Base-by-base conservation (phyloP, 1,139 yeast genomes). In the Hanseniaspora uvarum region DNA sequence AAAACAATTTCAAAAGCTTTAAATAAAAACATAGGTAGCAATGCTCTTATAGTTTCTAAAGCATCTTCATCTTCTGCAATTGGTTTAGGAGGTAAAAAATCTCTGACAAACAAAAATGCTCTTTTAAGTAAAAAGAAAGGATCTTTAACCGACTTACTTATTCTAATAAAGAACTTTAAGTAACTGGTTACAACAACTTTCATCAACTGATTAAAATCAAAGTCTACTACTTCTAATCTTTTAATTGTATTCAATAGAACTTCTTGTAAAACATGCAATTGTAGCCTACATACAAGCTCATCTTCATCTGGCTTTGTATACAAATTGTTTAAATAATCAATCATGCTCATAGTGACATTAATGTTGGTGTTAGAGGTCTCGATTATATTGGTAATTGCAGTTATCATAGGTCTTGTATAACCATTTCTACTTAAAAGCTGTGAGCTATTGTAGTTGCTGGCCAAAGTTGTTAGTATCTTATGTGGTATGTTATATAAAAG, bases 71-170 rank as follows among this genome's bases (percentile, higher is more conserved):
- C 83, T 7, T 71, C 73, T 16, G 63, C 65, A 12, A 46, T 30
- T 3, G 74, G 80, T 33, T 70, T 64, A 1, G 80, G 77, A 12
- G 78, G 71, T 5, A 65, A 63, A 64, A 83, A 87, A 60, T 80
- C 86, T 59, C 94, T 74, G 5, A 80, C 76, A 65, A 86, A 83
- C 19, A 76, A 68, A 63, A 77, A 85, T 38, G 81, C 65, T 59
- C 94, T 72, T 61, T 84, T 79, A 55, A 79, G 63, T 21, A 83
- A 62, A 54, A 85, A 77, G 18, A 74, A 63, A 8, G 66, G 61
- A 26, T 67, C 65, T 23, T 67, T 61, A 19, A 70, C 57, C 18
- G 59, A 54, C 1, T 66, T 64, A 21, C 65, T 63, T 62, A 78
- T 79, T 12, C 63, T 59, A 28, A 74, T 72, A 14, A 78, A 63